Percentiles rank a stretch among this genome's conserved stretches.
Evolutionary conservation across 371 early-diverging fungal genomes (phyloP).

Genomic region (Mortierella polycephala): DNA sequence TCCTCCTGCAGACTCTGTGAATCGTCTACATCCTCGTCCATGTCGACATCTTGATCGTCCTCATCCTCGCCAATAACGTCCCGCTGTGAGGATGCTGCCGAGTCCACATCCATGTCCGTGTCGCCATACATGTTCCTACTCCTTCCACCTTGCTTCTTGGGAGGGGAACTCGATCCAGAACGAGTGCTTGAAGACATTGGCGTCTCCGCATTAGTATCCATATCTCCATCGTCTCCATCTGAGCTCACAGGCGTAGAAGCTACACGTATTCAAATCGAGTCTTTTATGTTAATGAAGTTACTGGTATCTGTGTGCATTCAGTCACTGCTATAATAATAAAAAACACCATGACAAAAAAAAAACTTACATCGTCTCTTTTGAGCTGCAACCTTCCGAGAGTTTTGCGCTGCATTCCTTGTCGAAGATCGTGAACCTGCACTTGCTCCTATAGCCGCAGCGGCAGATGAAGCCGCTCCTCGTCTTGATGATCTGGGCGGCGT

Average conservation of each 20-base stretch:
- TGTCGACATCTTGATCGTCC: conserved; percentile 53
- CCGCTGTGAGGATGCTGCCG: conserved; percentile 16
- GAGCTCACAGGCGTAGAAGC: conserved; percentile 38
- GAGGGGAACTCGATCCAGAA: conserved; percentile 21
- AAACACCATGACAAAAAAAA: background rate
- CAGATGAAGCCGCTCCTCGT: conserved; percentile 4
- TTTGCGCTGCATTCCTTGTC: conserved; percentile 11
- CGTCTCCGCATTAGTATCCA: conserved; percentile 13
- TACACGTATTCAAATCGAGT: background rate
- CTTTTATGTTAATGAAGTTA: background rate
- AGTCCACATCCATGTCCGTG: conserved; percentile 28
- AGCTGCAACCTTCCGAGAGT: conserved; percentile 3
- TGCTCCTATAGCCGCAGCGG: background rate
- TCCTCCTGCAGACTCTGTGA: conserved; percentile 38
- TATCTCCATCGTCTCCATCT: conserved; percentile 23
- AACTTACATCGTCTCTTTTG: conserved; percentile 29
- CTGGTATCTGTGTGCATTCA: background rate
- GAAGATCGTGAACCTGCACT: conserved; percentile 19
- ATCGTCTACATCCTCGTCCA: conserved; percentile 51
- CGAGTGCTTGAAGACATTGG: conserved; percentile 6
- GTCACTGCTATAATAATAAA: background rate
- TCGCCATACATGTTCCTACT: conserved; percentile 9
- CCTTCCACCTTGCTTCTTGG: conserved; percentile 17
- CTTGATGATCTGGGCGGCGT: conserved; percentile 7
- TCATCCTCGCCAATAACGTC: conserved; percentile 32